Percentiles rank a stretch among this genome's conserved stretches.
These are phyloP conservation scores for Vicia sativa DNA, from an alignment of 306 rosid species.

Conservation along the genomic window DNA sequence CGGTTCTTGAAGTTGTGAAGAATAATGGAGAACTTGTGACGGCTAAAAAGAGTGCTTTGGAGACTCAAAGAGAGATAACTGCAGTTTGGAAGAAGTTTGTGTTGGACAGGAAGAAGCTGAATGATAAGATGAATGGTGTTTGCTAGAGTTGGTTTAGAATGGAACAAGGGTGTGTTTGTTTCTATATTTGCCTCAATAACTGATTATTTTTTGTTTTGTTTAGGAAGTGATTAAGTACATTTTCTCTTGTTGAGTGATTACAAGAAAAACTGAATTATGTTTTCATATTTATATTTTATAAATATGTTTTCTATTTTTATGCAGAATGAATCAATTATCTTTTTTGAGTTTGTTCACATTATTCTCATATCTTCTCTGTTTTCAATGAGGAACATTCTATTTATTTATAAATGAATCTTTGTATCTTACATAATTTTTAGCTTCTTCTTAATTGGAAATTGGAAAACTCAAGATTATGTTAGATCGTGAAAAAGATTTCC, in stretches of 20 bases:
- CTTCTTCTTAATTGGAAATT: no score
- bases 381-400: neutral
- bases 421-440: no score
- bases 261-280: neutral
- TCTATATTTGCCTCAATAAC: conserved; percentile 9
- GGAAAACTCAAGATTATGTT: no score
- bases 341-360: neutral
- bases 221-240: conserved; percentile 3
- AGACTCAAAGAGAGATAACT: conserved; percentile 73
- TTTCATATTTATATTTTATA: neutral
- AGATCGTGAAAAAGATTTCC: no score
- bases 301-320: conserved; percentile 21
- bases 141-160: conserved; percentile 43
- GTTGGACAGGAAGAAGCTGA: conserved; percentile 70
- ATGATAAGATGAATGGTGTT: conserved; percentile 71
- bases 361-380: neutral
- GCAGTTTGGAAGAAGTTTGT: conserved; percentile 81
- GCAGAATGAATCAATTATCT: conserved; percentile 17
- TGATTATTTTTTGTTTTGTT: conserved; percentile 2
- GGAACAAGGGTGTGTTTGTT: neutral
- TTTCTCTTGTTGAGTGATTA: conserved; percentile 3
- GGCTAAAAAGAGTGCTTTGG: conserved; percentile 57
- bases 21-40: conserved; percentile 32
- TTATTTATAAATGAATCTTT: no score
- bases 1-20: conserved; percentile 6